Percentiles rank a stretch among this genome's conserved stretches.
Evolutionary conservation across 495 filamentous ascomycete genomes (phyloP).

Genomic region (Jackrogersella minutella): DNA sequence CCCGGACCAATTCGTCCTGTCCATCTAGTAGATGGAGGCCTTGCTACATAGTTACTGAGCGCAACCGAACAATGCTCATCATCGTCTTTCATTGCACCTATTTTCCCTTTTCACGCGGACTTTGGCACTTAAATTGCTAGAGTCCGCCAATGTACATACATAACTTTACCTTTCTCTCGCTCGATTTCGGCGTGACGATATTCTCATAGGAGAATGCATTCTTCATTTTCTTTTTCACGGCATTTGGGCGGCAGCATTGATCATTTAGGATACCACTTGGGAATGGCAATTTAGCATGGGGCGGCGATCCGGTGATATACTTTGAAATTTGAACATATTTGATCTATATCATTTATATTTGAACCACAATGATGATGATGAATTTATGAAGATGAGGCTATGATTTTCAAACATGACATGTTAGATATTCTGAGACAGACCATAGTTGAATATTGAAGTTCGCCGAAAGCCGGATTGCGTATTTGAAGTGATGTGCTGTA

Average conservation of each 20-base stretch:
- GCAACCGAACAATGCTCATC: constrained; percentile 11
- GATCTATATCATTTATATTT: constrained; percentile 14
- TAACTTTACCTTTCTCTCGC: constrained; percentile 46
- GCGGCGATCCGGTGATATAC: constrained; percentile 38
- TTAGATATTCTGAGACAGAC: too few species aligned
- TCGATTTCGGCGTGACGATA: constrained; percentile 21
- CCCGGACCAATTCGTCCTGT: constrained; percentile 80
- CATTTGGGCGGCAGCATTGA: constrained; percentile 41
- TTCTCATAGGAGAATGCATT: constrained; percentile 26
- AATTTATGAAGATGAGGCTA: background rate
- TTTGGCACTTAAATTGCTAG: constrained; percentile 1
- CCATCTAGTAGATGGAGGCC: constrained; percentile 66
- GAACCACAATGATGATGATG: background rate
- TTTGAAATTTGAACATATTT: constrained; percentile 38
- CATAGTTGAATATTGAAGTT: too few species aligned
- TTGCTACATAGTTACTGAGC: constrained; percentile 14
- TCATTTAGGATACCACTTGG: constrained; percentile 45
- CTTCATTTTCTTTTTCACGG: constrained; percentile 25
- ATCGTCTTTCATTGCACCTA: constrained; percentile 35
- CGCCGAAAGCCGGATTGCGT: too few species aligned
- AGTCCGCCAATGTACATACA: constrained; percentile 51
- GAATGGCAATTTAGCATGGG: constrained; percentile 42
- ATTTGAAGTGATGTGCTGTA: background rate
- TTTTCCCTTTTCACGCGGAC: constrained; percentile 25
- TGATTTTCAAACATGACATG: too few species aligned